Base-by-base conservation (phyloP, 352 stramenopile genomes). In the Phytophthora megakarya region DNA sequence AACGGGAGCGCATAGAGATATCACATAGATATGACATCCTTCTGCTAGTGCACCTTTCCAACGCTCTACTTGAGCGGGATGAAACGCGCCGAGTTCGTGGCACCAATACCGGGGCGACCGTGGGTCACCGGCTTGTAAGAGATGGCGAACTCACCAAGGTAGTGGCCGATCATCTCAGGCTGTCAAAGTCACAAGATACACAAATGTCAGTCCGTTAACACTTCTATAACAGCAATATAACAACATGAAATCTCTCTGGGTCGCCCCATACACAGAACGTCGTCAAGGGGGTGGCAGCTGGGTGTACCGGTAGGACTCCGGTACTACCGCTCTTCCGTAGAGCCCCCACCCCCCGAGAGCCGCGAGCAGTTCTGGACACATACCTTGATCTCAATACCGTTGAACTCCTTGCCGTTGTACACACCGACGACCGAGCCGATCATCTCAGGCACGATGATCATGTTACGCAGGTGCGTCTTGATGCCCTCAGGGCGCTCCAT, bases 391-490 rank as follows among this genome's bases (percentile, higher is more conserved):
- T 99, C 97, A 80, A 99, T 98, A 84, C 94, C 93, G 86, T 98
- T 99, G 82, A 99, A 99, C 79, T 97, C 96, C 83, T 99, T 99
- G 90, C 98, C 97, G 84, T 99, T 99, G 96, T 99, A 99, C 58
- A 99, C 98, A 78, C 96, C 97, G 72, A 99, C 93, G 67, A 99
- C 97, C 71, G 93, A 99, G 76, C 98, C 98, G 81, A 99, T 99
- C 98, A 99, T 99, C 87, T 99, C 98, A 52, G 97, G 97, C 56
- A 99, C 95, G 76, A 99, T 99, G 78, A 99, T 99, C 97, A 99
- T 99, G 89, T 99, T 98, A 84, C 98, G 93, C 62, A 99, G 80
- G 88, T 99, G 98, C 58, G 98, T 99, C 93, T 99, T 99, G 80
- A 99, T 97, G 71, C 95, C 92, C 72, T 97, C 89, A 18, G 98